Percentiles rank a stretch among this genome's conserved stretches.
These are phyloP conservation scores for Zymoseptoria crescenta DNA, from an alignment of 2,329 filamentous ascomycete species.

Conservation along the genomic window DNA sequence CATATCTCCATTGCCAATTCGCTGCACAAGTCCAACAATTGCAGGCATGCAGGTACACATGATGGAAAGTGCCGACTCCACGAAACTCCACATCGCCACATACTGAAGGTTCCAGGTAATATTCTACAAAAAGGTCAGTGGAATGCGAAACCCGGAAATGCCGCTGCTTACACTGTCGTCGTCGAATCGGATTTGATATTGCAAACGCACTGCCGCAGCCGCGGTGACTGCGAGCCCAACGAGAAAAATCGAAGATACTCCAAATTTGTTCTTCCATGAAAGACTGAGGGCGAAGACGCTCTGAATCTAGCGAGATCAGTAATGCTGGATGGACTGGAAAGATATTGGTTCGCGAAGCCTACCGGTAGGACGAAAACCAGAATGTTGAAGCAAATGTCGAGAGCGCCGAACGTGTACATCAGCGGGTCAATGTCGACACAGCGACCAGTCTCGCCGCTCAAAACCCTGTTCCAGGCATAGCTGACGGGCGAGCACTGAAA, in stretches of 20 bases:
- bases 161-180: not conserved
- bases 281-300: constrained; percentile 14
- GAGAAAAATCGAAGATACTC: constrained; percentile 11
- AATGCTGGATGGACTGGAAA: not conserved
- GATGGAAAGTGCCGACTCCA: constrained; percentile 11
- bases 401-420: constrained; percentile 11
- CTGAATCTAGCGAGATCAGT: constrained; percentile 4
- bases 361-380: constrained; percentile 13
- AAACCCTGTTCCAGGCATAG: constrained; percentile 10
- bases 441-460: constrained; percentile 2
- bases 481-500: constrained; percentile 16
- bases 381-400: constrained; percentile 15
- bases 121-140: constrained; percentile 1
- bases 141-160: not conserved
- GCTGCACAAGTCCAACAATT: constrained; percentile 6
- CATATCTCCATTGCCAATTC: not conserved
- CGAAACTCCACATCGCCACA: constrained; percentile 12
- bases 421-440: constrained; percentile 11
- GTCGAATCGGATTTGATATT: constrained; percentile 9
- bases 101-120: constrained; percentile 9
- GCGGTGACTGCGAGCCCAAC: constrained; percentile 14
- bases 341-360: not conserved
- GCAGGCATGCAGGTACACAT: constrained; percentile 16
- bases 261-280: constrained; percentile 12
- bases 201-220: constrained; percentile 10